phyloP scores from a whole-genome alignment of 345 rosid species.

The Eutrema yunnanense region DNA sequence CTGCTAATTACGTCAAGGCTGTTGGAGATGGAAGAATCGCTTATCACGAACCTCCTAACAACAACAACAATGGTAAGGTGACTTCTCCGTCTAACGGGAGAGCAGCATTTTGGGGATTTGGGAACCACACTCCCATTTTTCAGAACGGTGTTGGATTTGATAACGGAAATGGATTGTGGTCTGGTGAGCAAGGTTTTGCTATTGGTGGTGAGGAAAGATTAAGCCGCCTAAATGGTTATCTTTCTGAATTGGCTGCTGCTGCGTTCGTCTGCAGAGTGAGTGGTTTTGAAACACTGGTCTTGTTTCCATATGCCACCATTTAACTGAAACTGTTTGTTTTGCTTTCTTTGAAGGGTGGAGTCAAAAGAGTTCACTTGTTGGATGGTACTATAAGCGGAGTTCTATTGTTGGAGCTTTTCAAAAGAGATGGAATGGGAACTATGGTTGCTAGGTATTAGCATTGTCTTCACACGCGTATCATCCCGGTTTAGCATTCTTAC shows the following conservation, averaged over 20 bases:
- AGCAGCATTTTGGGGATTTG: constrained; percentile 23
- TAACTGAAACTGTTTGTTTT: background rate
- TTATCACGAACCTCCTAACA: constrained; percentile 32
- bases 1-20: constrained; percentile 88
- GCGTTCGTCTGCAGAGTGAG: constrained; percentile 91
- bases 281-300: background rate
- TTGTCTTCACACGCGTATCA: background rate
- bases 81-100: constrained; percentile 42
- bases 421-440: constrained; percentile 98
- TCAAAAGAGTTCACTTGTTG: constrained; percentile 90
- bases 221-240: constrained; percentile 69
- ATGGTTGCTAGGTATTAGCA: constrained; percentile 84
- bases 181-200: constrained; percentile 91
- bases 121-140: constrained; percentile 43
- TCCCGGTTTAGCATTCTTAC: background rate
- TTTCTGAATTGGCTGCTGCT: constrained; percentile 94
- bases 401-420: constrained; percentile 74
- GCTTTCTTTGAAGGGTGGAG: constrained; percentile 62
- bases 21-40: constrained; percentile 50
- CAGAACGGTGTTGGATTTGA: constrained; percentile 88
- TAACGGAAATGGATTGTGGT: constrained; percentile 72
- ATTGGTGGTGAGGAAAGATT: constrained; percentile 83
- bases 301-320: background rate
- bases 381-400: constrained; percentile 92
- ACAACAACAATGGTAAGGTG: constrained; percentile 25